These are phyloP conservation scores for Pseudozyma hubeiensis DNA, from an alignment of 1,284 basidiomycete genomes.

Conservation along the genomic window DNA sequence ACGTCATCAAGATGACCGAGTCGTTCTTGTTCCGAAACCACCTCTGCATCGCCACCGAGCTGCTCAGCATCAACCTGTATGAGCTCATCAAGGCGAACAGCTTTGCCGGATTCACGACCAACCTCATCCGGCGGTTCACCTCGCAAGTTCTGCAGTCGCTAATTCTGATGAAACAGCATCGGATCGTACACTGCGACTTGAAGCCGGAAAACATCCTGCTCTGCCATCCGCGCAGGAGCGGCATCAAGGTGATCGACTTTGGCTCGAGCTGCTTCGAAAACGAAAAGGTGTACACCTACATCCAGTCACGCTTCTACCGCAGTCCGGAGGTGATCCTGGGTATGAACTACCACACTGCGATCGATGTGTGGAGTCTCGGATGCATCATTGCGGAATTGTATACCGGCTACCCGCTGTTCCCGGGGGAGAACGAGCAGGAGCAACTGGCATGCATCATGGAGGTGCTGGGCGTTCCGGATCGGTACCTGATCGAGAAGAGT, in stretches of 20 bases:
- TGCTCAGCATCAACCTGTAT: constrained; percentile 98
- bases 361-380: constrained; percentile 97
- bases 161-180: constrained; percentile 91
- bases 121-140: constrained; percentile 93
- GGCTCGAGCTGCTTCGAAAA: constrained; percentile 98
- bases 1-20: constrained; percentile 98
- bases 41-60: constrained; percentile 97
- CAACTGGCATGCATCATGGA: constrained; percentile 99
- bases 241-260: constrained; percentile 98
- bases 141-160: constrained; percentile 93
- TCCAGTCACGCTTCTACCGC: constrained; percentile 95
- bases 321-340: constrained; percentile 78
- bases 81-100: constrained; percentile 99
- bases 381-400: constrained; percentile 97
- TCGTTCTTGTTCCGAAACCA: constrained; percentile 98
- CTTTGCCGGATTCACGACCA: constrained; percentile 95
- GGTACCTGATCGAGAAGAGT: constrained; percentile 91
- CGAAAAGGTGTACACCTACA: constrained; percentile 98
- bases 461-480: constrained; percentile 93
- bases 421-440: constrained; percentile 95
- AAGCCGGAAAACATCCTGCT: constrained; percentile 99
- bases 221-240: constrained; percentile 93
- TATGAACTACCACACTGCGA: constrained; percentile 73
- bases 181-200: constrained; percentile 98
- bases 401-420: constrained; percentile 99